These are phyloP conservation scores for Brassica juncea DNA, from an alignment of 345 rosid species.

Conservation along the genomic window DNA sequence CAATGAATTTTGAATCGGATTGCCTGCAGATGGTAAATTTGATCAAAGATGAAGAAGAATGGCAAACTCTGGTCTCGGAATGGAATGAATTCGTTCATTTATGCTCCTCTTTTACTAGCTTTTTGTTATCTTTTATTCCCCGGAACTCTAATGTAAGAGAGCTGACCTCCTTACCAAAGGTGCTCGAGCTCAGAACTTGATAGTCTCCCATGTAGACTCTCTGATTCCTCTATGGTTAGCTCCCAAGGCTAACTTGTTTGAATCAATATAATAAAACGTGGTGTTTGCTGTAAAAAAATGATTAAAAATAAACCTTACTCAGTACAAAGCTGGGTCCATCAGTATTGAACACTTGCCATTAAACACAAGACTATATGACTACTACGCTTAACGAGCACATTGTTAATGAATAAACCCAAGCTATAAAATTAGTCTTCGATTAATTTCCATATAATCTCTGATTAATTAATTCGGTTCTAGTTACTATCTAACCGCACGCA, in stretches of 20 bases:
- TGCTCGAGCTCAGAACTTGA: background rate
- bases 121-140: background rate
- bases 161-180: background rate
- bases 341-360: too few relatives aligned
- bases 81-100: background rate
- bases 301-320: too few relatives aligned
- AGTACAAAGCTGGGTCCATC: too few relatives aligned
- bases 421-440: too few relatives aligned
- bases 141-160: background rate
- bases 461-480: too few relatives aligned
- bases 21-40: background rate
- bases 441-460: too few relatives aligned
- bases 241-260: background rate
- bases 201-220: background rate
- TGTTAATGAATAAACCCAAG: too few relatives aligned
- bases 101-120: background rate
- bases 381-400: too few relatives aligned
- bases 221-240: background rate
- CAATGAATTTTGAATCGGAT: background rate
- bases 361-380: too few relatives aligned
- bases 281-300: background rate
- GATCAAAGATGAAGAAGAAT: background rate
- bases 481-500: too few relatives aligned
- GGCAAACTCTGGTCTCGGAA: background rate
- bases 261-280: background rate